These are phyloP conservation scores for Luvunga scandens DNA, from an alignment of 345 rosid species.

Conservation along the genomic window DNA sequence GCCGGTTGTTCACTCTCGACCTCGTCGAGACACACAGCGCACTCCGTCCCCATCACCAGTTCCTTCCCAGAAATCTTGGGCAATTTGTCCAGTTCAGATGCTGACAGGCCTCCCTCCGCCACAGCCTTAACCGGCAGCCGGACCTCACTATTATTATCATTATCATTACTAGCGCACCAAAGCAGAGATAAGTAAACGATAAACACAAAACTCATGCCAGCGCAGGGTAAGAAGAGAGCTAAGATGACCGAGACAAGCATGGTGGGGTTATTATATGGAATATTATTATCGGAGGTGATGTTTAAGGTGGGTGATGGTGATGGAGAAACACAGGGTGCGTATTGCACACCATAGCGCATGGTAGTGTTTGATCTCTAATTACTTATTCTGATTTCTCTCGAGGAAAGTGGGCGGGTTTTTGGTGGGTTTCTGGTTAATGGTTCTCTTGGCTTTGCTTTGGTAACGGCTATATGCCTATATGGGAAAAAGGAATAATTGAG, in stretches of 20 bases:
- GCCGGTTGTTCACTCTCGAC: slow-evolving; percentile 54
- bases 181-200: slow-evolving; percentile 56
- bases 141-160: neutral
- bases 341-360: slow-evolving; percentile 28
- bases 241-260: slow-evolving; percentile 57
- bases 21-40: slow-evolving; percentile 83
- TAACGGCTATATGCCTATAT: neutral
- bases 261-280: neutral
- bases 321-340: slow-evolving; percentile 24
- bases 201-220: slow-evolving; percentile 63
- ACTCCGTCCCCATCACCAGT: slow-evolving; percentile 59
- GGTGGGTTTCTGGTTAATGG: neutral
- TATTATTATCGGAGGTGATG: neutral
- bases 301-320: slow-evolving; percentile 16
- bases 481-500: neutral
- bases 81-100: slow-evolving; percentile 55
- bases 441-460: too few species aligned
- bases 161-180: slow-evolving; percentile 36
- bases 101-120: slow-evolving; percentile 46
- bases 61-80: slow-evolving; percentile 69
- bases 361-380: neutral
- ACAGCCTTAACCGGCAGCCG: slow-evolving; percentile 28
- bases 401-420: neutral
- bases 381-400: too few species aligned
- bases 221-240: slow-evolving; percentile 67